phyloP scores from a whole-genome alignment of 352 stramenopile genomes.

The Globisporangium ultimum region DNA sequence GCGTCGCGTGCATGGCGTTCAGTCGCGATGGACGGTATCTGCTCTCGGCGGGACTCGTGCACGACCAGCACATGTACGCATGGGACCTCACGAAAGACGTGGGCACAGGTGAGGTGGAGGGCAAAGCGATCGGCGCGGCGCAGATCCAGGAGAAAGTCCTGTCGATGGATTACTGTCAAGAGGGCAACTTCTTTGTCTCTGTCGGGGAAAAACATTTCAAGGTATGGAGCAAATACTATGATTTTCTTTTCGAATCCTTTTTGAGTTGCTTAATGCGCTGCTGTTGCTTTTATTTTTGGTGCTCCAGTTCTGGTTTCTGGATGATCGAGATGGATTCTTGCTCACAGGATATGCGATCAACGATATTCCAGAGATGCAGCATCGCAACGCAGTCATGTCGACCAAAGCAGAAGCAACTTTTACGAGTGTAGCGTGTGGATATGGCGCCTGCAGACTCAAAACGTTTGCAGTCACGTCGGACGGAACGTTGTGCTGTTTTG shows the following conservation, averaged over 20 bases:
- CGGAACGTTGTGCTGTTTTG: slow-evolving; percentile 78
- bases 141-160: slow-evolving; percentile 69
- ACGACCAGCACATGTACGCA: slow-evolving; percentile 78
- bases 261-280: not conserved
- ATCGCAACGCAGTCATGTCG: slow-evolving; percentile 51
- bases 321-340: slow-evolving; percentile 44
- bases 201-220: slow-evolving; percentile 79
- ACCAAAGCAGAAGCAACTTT: slow-evolving; percentile 65
- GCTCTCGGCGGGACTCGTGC: slow-evolving; percentile 69
- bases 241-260: not conserved
- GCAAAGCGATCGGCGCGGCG: slow-evolving; percentile 40
- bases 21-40: slow-evolving; percentile 58
- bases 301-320: slow-evolving; percentile 72
- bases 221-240: slow-evolving; percentile 16
- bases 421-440: slow-evolving; percentile 61
- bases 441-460: slow-evolving; percentile 51
- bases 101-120: slow-evolving; percentile 19
- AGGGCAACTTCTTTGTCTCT: slow-evolving; percentile 80
- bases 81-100: slow-evolving; percentile 52
- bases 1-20: slow-evolving; percentile 79
- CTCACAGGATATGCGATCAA: slow-evolving; percentile 53
- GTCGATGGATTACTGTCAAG: slow-evolving; percentile 61
- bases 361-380: slow-evolving; percentile 56
- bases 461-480: slow-evolving; percentile 71
- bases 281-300: not conserved